Percentiles rank a stretch among this genome's conserved stretches.
phyloP scores from a whole-genome alignment of 116 monocot genomes.

The Posidonia oceanica region DNA sequence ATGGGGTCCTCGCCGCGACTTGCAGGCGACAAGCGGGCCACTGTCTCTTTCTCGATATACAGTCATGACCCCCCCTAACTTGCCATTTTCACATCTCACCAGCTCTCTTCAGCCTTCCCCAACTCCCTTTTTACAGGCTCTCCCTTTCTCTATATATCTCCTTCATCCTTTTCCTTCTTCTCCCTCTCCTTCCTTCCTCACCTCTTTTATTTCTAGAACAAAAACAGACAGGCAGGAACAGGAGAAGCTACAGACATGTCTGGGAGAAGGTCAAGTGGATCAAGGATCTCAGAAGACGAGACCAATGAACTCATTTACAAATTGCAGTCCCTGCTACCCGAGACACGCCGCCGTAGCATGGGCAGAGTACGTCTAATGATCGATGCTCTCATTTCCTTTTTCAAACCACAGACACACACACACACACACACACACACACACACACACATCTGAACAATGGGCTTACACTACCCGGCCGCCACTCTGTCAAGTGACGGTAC shows the following conservation, averaged over 20 bases:
- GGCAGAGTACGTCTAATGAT: conserved; percentile 30
- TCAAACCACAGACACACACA: neutral
- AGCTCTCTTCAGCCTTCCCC: no score
- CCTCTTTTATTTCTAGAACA: no score
- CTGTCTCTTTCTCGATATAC: conserved; percentile 4
- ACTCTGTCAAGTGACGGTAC: no score
- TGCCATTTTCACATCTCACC: conserved; percentile 2
- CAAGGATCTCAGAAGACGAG: conserved; percentile 60
- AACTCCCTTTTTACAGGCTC: no score
- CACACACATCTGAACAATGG: no score
- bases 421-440: neutral
- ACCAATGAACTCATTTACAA: conserved; percentile 86
- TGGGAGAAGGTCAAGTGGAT: conserved; percentile 24
- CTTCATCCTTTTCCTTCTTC: neutral
- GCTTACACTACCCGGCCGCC: no score
- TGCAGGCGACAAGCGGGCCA: neutral
- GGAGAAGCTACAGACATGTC: conserved; percentile 30
- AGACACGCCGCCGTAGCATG: conserved; percentile 50
- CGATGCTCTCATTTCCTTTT: no score
- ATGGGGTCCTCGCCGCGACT: neutral
- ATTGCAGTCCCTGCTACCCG: conserved; percentile 84
- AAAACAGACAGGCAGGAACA: no score
- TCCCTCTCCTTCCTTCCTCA: neutral
- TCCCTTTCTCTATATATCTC: neutral
- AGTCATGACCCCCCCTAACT: neutral